Conservation (phyloP, 768 basidiomycete species). For the Kwoniella dejecticola region DNA sequence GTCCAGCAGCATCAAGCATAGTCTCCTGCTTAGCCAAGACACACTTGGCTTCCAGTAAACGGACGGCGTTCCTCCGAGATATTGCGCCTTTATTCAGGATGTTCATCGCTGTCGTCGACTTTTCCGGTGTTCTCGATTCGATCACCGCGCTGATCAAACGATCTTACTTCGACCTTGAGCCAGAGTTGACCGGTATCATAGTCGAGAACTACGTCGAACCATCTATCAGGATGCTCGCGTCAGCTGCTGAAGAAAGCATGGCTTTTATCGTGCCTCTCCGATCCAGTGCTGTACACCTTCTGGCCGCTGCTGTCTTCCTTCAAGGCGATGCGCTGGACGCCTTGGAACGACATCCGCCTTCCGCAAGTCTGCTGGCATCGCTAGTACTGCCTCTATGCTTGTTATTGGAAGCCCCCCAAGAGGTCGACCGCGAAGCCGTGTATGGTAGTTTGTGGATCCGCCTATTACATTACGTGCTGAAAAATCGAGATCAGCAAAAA, state of each 20-base stretch:
- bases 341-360: constrained; percentile 23
- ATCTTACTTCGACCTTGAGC: constrained; percentile 19
- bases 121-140: constrained; percentile 39
- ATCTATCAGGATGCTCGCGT: constrained; percentile 24
- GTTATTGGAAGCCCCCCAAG: constrained; percentile 17
- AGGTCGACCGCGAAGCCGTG: constrained; percentile 22
- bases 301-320: constrained; percentile 32
- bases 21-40: constrained; percentile 32
- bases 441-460: constrained; percentile 31
- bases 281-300: constrained; percentile 24
- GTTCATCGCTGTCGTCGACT: constrained; percentile 39
- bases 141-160: constrained; percentile 31
- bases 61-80: constrained; percentile 29
- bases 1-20: constrained; percentile 26
- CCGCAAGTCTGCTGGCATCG: constrained; percentile 21
- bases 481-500: not conserved
- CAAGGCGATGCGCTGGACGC: constrained; percentile 28
- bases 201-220: constrained; percentile 35
- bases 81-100: constrained; percentile 37
- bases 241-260: constrained; percentile 25
- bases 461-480: constrained; percentile 24
- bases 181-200: constrained; percentile 28
- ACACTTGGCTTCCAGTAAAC: constrained; percentile 26
- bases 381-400: constrained; percentile 28
- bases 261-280: constrained; percentile 27